These are phyloP conservation scores for Phanerochaete carnosa DNA, from an alignment of 768 basidiomycete genomes.

Conservation along the genomic window DNA sequence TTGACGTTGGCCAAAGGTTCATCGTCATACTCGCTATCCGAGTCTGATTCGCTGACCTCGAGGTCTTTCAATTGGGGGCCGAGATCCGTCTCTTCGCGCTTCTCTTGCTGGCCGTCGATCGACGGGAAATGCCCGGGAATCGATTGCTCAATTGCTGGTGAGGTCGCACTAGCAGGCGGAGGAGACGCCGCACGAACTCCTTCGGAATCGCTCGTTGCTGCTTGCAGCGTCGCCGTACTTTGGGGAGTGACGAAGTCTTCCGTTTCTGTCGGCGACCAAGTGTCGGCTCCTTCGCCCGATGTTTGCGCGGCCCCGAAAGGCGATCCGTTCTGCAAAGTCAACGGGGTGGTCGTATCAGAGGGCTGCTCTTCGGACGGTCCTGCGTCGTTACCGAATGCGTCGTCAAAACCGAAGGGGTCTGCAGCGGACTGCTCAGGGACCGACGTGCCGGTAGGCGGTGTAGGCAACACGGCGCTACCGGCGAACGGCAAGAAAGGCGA, in stretches of 20 bases:
- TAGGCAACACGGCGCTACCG: slow-evolving; percentile 31
- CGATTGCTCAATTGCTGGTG: slow-evolving; percentile 2
- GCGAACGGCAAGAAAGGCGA: slow-evolving; percentile 60
- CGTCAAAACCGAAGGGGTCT: slow-evolving; percentile 53
- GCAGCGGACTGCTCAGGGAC: slow-evolving; percentile 17
- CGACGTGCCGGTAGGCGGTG: slow-evolving; percentile 28
- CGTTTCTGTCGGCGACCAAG: slow-evolving; percentile 24
- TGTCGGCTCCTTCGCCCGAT: background rate
- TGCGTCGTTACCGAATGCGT: slow-evolving; percentile 20
- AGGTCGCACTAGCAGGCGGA: background rate
- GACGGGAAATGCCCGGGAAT: slow-evolving; percentile 3
- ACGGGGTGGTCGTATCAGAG: background rate
- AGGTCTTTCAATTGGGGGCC: slow-evolving; percentile 53
- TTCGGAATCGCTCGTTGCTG: background rate
- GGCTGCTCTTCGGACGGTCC: background rate
- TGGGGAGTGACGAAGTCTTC: slow-evolving; percentile 57
- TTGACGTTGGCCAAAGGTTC: slow-evolving; percentile 26
- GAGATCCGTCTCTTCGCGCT: slow-evolving; percentile 43
- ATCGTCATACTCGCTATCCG: slow-evolving; percentile 45
- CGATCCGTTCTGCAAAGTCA: slow-evolving; percentile 6
- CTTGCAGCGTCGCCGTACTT: slow-evolving; percentile 32
- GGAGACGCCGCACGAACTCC: background rate
- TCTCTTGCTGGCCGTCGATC: slow-evolving; percentile 2
- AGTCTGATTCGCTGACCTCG: slow-evolving; percentile 53
- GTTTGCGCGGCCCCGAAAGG: slow-evolving; percentile 6